Base-by-base conservation (phyloP, 257 asterid genomes). In the Phtheirospermum japonicum region DNA sequence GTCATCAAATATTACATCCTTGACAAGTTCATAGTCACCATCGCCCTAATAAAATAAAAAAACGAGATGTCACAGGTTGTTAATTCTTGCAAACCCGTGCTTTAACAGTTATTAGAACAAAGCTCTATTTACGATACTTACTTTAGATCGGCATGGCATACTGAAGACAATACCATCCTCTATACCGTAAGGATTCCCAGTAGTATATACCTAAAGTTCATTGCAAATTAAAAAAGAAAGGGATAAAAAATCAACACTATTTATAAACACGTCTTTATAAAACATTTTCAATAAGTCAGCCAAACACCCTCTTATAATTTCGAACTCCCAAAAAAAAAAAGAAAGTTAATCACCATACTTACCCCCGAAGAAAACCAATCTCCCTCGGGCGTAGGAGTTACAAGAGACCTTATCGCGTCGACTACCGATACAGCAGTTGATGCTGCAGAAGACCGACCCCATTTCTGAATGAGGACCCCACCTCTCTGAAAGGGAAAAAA, bases 391-490 rank as follows among this genome's bases (percentile, higher is more conserved):
- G 99, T 93, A 26, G 97, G 99, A 33, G 86, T 93, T 30, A 89
- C 81, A 1, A 93, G 99, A 60, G 99, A 87, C 65, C 81, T 87
- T 36, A 93, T 93, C 4, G 96, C 96, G 43, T 93, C 97, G 20
- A 77, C 89, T 5, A 93, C 75, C 6, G 97, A 93, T 53, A 89
- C 97, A 59, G 97, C 77, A 52, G 97, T 89, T n/a, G 99, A 93
- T 61, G 97, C 99, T 36, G 99, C 99, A 0, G 99, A 93, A 30
- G 99, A 93, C 76, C 99, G 77, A 73, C 99, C 99, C 99, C 99
- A 93, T 81, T 93, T 93, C 80, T 87, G 63, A 69, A 93, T 93
- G 57, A 93, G 90, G 37, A 46, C 95, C 4, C 99, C 99, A 32
- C 96, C 99, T 83, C 99, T 87, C 99, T 93, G 88, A 14, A 73